Percentiles rank a stretch among this genome's conserved stretches.
These are phyloP conservation scores for Colletotrichum somersetense DNA, from an alignment of 2,329 filamentous ascomycete species.

Conservation along the genomic window DNA sequence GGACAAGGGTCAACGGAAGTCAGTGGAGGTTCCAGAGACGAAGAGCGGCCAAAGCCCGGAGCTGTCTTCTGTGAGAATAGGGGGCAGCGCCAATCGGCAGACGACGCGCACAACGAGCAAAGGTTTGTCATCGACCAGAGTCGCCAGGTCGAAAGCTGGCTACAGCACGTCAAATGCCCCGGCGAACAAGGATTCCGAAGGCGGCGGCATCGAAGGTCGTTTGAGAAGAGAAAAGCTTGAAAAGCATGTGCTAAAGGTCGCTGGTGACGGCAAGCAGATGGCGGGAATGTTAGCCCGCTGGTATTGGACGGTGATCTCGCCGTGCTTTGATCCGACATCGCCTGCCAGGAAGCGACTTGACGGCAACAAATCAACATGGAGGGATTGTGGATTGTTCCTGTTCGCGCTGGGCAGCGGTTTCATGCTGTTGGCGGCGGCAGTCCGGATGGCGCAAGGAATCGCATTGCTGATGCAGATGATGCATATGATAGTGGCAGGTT, in stretches of 20 bases:
- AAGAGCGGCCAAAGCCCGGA: not conserved
- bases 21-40: not conserved
- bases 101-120: not conserved
- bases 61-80: not conserved
- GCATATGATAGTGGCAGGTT: constrained; percentile 20
- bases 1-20: constrained; percentile 8
- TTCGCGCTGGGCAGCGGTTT: constrained; percentile 27
- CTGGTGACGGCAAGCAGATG: constrained; percentile 33
- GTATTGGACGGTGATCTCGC: constrained; percentile 31
- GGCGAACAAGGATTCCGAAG: constrained; percentile 28
- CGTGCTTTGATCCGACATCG: constrained; percentile 39
- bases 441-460: constrained; percentile 26
- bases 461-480: constrained; percentile 23
- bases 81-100: not conserved
- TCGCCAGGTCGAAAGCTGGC: constrained; percentile 15
- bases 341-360: constrained; percentile 31
- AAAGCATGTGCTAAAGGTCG: constrained; percentile 12
- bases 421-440: constrained; percentile 23
- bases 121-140: not conserved
- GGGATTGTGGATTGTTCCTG: constrained; percentile 16
- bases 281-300: constrained; percentile 6
- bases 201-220: constrained; percentile 40
- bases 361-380: constrained; percentile 30
- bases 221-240: constrained; percentile 26
- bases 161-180: constrained; percentile 19